These are phyloP conservation scores for Mycosarcoma mackinlayi DNA, from an alignment of 1,284 basidiomycete species.

Conservation along the genomic window DNA sequence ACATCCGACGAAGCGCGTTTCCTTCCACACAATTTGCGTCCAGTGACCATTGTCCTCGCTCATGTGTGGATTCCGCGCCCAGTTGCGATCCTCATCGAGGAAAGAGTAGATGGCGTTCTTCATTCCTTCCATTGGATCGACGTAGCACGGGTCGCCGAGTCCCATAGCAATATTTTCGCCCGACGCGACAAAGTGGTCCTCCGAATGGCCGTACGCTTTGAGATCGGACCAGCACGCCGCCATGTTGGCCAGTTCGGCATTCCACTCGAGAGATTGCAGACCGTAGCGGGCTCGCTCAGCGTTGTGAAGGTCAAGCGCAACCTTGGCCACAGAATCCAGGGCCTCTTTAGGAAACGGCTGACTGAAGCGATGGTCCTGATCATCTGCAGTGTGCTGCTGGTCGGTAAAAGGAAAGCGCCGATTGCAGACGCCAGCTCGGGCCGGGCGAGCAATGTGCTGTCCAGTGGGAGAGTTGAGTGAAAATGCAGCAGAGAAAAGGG, in stretches of 20 bases:
- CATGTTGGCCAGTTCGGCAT: constrained; percentile 49
- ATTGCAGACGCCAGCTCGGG: constrained; percentile 34
- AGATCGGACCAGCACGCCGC: constrained; percentile 51
- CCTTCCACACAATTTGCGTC: constrained; percentile 41
- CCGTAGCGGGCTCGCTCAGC: constrained; percentile 33
- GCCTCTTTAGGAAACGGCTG: constrained; percentile 13
- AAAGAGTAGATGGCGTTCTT: constrained; percentile 42
- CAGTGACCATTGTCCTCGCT: constrained; percentile 30
- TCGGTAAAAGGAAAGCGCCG: constrained; percentile 30
- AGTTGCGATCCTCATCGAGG: constrained; percentile 50
- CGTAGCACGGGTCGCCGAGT: constrained; percentile 40
- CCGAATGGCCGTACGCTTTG: constrained; percentile 49
- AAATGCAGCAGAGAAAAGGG: background rate
- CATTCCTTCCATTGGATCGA: constrained; percentile 31
- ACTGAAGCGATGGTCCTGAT: constrained; percentile 24
- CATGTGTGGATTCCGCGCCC: constrained; percentile 14
- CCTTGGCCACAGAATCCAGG: constrained; percentile 24
- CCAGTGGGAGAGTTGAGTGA: constrained; percentile 8
- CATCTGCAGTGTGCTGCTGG: constrained; percentile 13
- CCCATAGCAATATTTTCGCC: constrained; percentile 51
- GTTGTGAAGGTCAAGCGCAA: constrained; percentile 46
- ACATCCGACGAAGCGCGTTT: constrained; percentile 32
- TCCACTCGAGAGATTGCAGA: constrained; percentile 31
- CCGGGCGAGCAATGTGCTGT: constrained; percentile 29
- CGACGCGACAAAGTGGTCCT: constrained; percentile 39